Evolutionary conservation across 441 rosid genomes (phyloP), one percentile per base, ranked within the genome.

Genomic region (Raphanus hybrid): DNA sequence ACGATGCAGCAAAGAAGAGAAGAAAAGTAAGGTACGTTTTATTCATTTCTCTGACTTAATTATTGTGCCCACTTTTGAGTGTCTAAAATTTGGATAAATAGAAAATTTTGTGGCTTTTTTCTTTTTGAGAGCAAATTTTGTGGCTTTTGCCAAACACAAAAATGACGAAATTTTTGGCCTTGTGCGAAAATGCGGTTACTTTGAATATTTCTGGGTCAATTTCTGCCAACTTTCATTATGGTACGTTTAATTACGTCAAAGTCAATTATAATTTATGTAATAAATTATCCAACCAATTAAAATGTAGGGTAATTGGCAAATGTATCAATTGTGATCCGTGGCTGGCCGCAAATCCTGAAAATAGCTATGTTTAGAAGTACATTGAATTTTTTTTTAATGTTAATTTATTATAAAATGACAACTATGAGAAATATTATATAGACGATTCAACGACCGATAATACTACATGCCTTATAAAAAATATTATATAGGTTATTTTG

Each of bases 201-300:
- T 69, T 62, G 58, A 75, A 23, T 50, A 48, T 48, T n/a, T 62
- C 0, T 50, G n/a, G 34, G 73, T 69, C 74, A 62, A 52, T 23
- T 50, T 8, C 50, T 50, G 57, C 57, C 64, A 48, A 35, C 57
- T 69, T 69, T 48, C 1, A 23, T 7, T n/a, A 60, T 55, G 77
- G 29, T 58, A 65, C 37, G 63, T 23, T 23, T 23, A 20, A 10
- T 27, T 66, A 5, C 29, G 54, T 52, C 61, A 55, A 8, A 50
- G 12, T 64, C 20, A 73, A 9, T 14, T 43, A 71, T 12, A 15
- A 27, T 6, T 61, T 61, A 60, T 27, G 18, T 12, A 12, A 50
- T 14, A 37, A 8, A 37, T 37, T 37, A 37, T 37, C 43, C 43
- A 37, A 37, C 43, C 43, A 43, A 9, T 3, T 39, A 69, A 62